Evolutionary conservation across 306 rosid genomes (phyloP).

Genomic region (Corylus americana): DNA sequence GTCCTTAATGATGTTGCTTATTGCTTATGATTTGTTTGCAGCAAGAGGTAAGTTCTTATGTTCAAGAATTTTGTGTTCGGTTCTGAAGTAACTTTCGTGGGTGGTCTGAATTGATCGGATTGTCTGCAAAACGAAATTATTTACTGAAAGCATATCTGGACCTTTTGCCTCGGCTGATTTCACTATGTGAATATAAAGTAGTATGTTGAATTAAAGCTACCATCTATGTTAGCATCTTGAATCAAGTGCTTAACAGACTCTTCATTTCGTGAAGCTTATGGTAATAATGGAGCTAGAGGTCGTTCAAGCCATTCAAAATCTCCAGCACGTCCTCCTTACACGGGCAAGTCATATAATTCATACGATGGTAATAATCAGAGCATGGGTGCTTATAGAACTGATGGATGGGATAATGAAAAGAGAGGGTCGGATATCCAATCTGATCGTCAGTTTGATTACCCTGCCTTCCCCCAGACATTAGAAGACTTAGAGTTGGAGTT

Average conservation of each 20-base stretch:
- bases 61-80: slow-evolving; percentile 69
- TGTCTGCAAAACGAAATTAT: slow-evolving; percentile 55
- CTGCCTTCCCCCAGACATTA: slow-evolving; percentile 54
- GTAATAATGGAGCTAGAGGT: slow-evolving; percentile 82
- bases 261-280: slow-evolving; percentile 97
- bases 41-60: slow-evolving; percentile 98
- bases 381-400: slow-evolving; percentile 62
- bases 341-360: slow-evolving; percentile 64
- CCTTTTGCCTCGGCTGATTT: slow-evolving; percentile 66
- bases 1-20: slow-evolving; percentile 48
- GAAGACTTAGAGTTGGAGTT: slow-evolving; percentile 87
- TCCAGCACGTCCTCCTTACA: slow-evolving; percentile 69
- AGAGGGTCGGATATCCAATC: slow-evolving; percentile 76
- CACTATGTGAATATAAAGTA: slow-evolving; percentile 60
- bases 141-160: slow-evolving; percentile 55
- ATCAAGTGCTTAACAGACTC: slow-evolving; percentile 71
- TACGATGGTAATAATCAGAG: slow-evolving; percentile 67
- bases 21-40: slow-evolving; percentile 77
- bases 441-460: slow-evolving; percentile 62
- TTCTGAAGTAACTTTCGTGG: slow-evolving; percentile 58
- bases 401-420: slow-evolving; percentile 76
- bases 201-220: slow-evolving; percentile 74
- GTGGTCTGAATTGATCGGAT: slow-evolving; percentile 52
- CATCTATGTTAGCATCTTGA: slow-evolving; percentile 67
- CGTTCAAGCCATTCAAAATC: slow-evolving; percentile 88